Base-by-base conservation (phyloP, 2,329 filamentous ascomycete genomes). In the Lasiodiplodia citricola region DNA sequence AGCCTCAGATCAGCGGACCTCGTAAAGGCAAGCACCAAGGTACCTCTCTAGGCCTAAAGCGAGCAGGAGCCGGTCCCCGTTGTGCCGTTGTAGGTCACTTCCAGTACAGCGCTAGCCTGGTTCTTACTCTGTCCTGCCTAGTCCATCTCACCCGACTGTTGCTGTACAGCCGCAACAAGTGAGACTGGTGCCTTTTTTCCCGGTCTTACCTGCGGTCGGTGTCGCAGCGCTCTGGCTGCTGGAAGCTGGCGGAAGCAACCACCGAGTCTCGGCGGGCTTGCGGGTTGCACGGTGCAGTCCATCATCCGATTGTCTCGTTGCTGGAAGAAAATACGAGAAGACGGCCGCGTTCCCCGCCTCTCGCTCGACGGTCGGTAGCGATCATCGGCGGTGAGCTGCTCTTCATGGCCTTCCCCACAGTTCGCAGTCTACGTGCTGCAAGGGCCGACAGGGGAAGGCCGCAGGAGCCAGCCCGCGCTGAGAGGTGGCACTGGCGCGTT, bases 1-100 rank as follows among this genome's bases (percentile, higher is more conserved):
- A 64, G 60, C 60, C 60, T 63, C 58, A 63, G 58, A 63, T 63
- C 58, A 63, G 60, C 47, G 28, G 44, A 38, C 60, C 60, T 64
- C 60, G 60, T 64, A 64, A 38, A 3, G 8, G 31, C 25, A 38
- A 50, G 60, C n/a, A 28, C 41, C 18, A 28, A 51, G 37, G 25
- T 50, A 28, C 60, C 52, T 44, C 37, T n/a, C 60, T 64, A 52
- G 52, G 44, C 60, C 60, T 6, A 21, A 52, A 14, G 47, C 28
- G 44, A 50, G 25, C 14, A 60, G 25, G 18, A 18, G 14, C 41
- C 58, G 58, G 38, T 64, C 18, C 60, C 60, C 60, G 47, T 64
- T 64, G 60, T 52, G 23, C 60, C 60, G 47, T 64, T 64, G 60
- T 52, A 37, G 57, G 58, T 18, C 6, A 51, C 44, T 50, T 21